These are phyloP conservation scores for Macaranga tanarius DNA, from an alignment of 441 rosid genomes.

Conservation along the genomic window DNA sequence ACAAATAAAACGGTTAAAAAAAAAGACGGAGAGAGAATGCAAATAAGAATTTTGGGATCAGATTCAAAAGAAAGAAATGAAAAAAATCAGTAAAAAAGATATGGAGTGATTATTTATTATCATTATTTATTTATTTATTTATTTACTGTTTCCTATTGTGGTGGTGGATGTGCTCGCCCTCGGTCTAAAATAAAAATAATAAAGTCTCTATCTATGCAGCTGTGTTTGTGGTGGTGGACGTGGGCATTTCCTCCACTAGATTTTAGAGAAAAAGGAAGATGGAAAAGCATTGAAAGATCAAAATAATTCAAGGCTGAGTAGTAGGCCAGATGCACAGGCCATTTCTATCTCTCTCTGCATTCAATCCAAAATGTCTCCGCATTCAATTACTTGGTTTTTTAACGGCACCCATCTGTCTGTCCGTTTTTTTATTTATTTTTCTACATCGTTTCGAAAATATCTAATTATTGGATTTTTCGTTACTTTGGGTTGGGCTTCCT, in stretches of 20 bases:
- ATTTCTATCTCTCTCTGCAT: background rate
- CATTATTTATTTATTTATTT: too few relatives aligned
- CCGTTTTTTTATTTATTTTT: background rate
- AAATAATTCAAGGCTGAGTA: background rate
- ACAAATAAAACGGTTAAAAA: background rate
- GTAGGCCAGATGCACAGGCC: slow-evolving; percentile 3
- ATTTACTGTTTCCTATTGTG: too few relatives aligned
- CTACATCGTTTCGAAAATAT: slow-evolving; percentile 1
- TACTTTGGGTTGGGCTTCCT: background rate
- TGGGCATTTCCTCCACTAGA: background rate
- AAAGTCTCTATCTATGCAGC: background rate
- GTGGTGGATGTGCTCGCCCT: background rate
- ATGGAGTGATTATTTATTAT: too few relatives aligned
- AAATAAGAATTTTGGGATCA: slow-evolving; percentile 3
- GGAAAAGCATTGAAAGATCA: background rate
- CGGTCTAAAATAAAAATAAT: background rate
- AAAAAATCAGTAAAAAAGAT: too few relatives aligned
- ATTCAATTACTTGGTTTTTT: slow-evolving; percentile 7
- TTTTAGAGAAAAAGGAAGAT: background rate
- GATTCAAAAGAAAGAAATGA: too few relatives aligned
- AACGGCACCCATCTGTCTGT: background rate
- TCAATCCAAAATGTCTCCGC: background rate
- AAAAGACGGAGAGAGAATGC: background rate
- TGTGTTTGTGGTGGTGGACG: background rate
- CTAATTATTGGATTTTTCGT: background rate